A percentile compares a stretch with the other conserved stretches of the same genome.
These are phyloP conservation scores for Colletotrichum shisoi DNA, from an alignment of 2,329 filamentous ascomycete species.

Conservation along the genomic window DNA sequence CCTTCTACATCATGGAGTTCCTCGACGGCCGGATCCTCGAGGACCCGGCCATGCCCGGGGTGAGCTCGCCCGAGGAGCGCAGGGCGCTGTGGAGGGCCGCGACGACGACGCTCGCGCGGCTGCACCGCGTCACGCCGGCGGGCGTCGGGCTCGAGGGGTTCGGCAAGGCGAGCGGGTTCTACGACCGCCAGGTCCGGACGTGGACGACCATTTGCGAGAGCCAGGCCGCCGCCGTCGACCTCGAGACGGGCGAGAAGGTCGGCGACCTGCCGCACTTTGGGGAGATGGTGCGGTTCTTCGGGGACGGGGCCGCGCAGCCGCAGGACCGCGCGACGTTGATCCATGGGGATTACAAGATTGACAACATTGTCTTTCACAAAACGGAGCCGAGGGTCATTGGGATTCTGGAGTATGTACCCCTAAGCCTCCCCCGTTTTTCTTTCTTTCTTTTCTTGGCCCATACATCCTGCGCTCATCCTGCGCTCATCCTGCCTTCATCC, in stretches of 20 bases:
- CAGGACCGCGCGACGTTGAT: constrained; percentile 80
- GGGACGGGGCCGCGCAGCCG: constrained; percentile 72
- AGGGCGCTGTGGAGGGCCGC: constrained; percentile 86
- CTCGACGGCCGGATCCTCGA: constrained; percentile 93
- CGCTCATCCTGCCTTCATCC: too few relatives aligned
- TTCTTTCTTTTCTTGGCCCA: too few relatives aligned
- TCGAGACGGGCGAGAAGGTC: constrained; percentile 78
- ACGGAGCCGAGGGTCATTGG: constrained; percentile 88
- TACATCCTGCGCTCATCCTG: too few relatives aligned
- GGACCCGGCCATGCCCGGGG: constrained; percentile 80
- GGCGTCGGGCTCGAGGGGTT: constrained; percentile 74
- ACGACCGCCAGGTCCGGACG: constrained; percentile 83
- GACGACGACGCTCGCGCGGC: constrained; percentile 80
- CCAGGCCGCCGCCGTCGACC: constrained; percentile 78
- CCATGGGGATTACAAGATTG: constrained; percentile 97
- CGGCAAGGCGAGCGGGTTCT: constrained; percentile 80
- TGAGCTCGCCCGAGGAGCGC: constrained; percentile 70
- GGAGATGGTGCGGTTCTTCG: constrained; percentile 81
- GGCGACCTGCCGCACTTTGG: constrained; percentile 85
- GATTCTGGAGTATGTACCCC: constrained; percentile 75
- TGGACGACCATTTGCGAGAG: constrained; percentile 79
- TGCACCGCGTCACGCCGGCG: constrained; percentile 77
- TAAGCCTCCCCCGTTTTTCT: not conserved
- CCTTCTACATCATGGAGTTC: constrained; percentile 98
- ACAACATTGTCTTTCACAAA: constrained; percentile 89